Evolutionary conservation across 345 rosid species (phyloP).

Genomic region (Nephelium lappaceum): DNA sequence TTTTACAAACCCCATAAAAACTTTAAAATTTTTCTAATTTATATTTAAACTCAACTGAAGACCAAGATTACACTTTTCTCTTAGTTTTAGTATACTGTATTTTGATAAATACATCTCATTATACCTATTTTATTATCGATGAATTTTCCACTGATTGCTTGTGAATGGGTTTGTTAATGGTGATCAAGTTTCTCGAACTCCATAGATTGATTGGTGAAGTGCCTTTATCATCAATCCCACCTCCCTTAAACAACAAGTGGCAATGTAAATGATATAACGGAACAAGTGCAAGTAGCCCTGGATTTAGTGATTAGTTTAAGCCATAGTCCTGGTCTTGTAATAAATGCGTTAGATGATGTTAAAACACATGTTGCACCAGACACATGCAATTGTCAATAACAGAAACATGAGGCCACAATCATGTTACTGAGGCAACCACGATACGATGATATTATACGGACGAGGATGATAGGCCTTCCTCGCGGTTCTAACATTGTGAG

Average conservation of each 20-base stretch:
- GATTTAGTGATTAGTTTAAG: conserved; percentile 53
- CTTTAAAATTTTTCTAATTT: too few relatives aligned
- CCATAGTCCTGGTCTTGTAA: conserved; percentile 56
- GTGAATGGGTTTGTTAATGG: conserved; percentile 62
- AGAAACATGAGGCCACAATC: conserved; percentile 69
- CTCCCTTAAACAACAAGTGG: conserved; percentile 57
- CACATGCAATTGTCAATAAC: conserved; percentile 44
- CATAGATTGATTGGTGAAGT: conserved; percentile 25
- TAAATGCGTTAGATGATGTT: conserved; percentile 42
- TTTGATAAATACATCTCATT: too few relatives aligned
- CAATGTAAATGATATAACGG: conserved; percentile 64
- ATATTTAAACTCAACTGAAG: too few relatives aligned
- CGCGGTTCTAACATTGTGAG: conserved; percentile 63
- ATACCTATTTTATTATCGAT: neutral
- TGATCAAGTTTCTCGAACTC: conserved; percentile 53
- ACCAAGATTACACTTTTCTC: too few relatives aligned
- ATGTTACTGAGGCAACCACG: conserved; percentile 71
- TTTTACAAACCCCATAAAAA: too few relatives aligned
- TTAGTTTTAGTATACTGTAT: too few relatives aligned
- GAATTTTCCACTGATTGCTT: conserved; percentile 43
- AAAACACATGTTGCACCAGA: conserved; percentile 58
- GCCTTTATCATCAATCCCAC: conserved; percentile 35
- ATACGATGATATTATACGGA: conserved; percentile 47
- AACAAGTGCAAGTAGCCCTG: conserved; percentile 53
- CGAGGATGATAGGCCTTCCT: conserved; percentile 58